A percentile compares a stretch with the other conserved stretches of the same genome.
These are phyloP conservation scores for Alternaria hordeiaustralica DNA, from an alignment of 2,329 filamentous ascomycete genomes.

Conservation along the genomic window DNA sequence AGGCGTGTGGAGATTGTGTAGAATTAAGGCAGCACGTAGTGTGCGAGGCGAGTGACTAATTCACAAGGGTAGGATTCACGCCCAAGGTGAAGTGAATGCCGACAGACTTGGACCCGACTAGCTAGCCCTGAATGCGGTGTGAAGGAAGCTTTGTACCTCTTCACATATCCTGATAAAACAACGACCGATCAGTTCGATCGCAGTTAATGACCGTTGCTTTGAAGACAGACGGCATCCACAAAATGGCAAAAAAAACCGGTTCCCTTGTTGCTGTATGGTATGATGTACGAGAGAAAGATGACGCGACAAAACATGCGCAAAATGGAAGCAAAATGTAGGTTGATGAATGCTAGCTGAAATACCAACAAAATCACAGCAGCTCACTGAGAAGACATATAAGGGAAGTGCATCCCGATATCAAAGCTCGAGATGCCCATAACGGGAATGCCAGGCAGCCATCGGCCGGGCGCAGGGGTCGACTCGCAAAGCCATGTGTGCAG, in stretches of 20 bases:
- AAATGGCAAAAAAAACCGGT: neutral
- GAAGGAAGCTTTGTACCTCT: neutral
- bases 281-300: neutral
- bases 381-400: neutral
- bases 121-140: neutral
- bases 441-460: conserved; percentile 2
- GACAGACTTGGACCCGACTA: neutral
- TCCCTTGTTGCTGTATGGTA: neutral
- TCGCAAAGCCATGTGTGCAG: neutral
- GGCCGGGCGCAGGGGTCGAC: neutral
- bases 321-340: neutral
- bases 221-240: neutral
- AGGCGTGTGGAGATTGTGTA: neutral
- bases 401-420: neutral
- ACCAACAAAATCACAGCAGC: neutral
- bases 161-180: neutral
- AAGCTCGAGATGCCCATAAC: neutral
- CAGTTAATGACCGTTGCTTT: neutral
- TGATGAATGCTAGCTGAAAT: neutral
- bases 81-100: neutral
- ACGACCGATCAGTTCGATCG: neutral
- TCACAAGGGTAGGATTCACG: neutral
- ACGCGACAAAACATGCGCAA: neutral
- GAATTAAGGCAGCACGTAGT: neutral
- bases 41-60: neutral